Evolutionary conservation across 257 asterid species (phyloP), one percentile per base, ranked within the genome.

Genomic region (Solanum lycopersicoides): DNA sequence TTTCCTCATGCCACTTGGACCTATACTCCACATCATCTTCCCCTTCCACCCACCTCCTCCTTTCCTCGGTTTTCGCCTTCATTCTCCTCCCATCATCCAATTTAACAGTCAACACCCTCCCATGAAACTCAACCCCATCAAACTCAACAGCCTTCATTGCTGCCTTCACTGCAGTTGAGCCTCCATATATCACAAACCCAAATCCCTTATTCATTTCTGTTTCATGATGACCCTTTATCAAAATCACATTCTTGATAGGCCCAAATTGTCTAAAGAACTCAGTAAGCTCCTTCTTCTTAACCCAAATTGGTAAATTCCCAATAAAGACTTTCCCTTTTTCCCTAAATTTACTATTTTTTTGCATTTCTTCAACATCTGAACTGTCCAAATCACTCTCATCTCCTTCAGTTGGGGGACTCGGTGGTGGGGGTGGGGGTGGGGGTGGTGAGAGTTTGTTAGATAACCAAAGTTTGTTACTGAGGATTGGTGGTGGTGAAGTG

Each of bases 231-330:
- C 98, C 99, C 92, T 94, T 97, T 79, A 96, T 90, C 89, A 97
- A 66, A 91, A 97, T 91, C 89, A 95, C 99, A 87, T 91, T 96
- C 91, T 92, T 92, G 32, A 97, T 95, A 2, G 95, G 95, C 80
- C 99, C 99, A 91, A 97, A 97, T 82, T 97, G 99, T 93, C 99
- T 91, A 91, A 97, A 97, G 90, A 94, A 97, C 94, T 97, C 99
- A 8, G 88, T 86, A 21, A 97, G 89, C 89, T 96, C 98, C 69
- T 47, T 88, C 87, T 97, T 97, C 95, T 96, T 96, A 45, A 95
- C 89, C 99, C 99, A 93, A 23, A 92, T 88, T 8, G 99, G 99
- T 60, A 97, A 90, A 89, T 97, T 97, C 7, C 99, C 99, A 82
- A 97, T 96, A 88, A 97, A 97, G 37, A 97, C 93, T 87, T 97